Conservation (phyloP, 148 eudicot genomes). For the Chenopodium suecicum region DNA sequence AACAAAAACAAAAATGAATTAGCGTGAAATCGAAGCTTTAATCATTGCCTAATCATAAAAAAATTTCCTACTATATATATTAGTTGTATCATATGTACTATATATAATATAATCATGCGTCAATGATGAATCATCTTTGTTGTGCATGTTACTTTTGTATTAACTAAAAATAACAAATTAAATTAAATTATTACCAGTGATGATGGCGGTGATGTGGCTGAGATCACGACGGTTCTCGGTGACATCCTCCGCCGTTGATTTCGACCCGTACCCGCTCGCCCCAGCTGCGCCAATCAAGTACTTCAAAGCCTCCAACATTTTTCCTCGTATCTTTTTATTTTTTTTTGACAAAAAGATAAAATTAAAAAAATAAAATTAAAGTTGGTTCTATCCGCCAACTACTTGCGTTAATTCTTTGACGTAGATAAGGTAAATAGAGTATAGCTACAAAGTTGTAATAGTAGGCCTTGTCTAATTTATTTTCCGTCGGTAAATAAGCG, state of each 20-base stretch:
- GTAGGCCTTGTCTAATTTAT: conserved; percentile 8
- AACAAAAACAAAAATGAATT: neutral
- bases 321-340: too few relatives aligned
- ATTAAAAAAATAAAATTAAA: too few relatives aligned
- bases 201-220: conserved; percentile 65
- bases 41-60: conserved; percentile 15
- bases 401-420: neutral
- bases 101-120: conserved; percentile 9
- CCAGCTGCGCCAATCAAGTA: conserved; percentile 77
- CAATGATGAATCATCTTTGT: neutral
- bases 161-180: too few relatives aligned
- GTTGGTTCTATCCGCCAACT: conserved; percentile 16
- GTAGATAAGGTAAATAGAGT: neutral
- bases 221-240: conserved; percentile 51
- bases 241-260: conserved; percentile 82
- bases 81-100: too few relatives aligned
- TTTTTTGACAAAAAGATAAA: too few relatives aligned
- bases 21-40: conserved; percentile 19
- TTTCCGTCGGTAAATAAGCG: too few relatives aligned
- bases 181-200: conserved; percentile 56
- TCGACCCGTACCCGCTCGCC: conserved; percentile 81
- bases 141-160: neutral
- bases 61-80: neutral
- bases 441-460: too few relatives aligned
- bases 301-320: conserved; percentile 65